Evolutionary conservation across 208 protist genomes (phyloP).

Genomic region (Trypanosoma avium): DNA sequence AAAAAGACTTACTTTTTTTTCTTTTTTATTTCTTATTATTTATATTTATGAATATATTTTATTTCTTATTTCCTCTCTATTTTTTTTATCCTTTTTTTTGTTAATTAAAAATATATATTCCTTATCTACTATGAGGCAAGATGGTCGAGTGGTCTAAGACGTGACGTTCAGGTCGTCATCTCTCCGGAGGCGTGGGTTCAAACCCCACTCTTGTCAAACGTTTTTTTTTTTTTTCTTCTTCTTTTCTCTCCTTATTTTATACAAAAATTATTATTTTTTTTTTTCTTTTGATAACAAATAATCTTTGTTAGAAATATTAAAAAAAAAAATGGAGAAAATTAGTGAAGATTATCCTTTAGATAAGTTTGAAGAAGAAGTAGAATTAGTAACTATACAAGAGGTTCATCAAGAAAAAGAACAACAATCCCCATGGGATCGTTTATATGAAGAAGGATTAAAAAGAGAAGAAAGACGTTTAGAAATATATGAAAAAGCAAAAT

Average conservation of each 20-base stretch:
- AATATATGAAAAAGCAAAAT: background rate
- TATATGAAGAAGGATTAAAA: slow-evolving; percentile 1
- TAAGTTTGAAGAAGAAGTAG: background rate
- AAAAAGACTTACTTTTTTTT: no score
- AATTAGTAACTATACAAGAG: background rate
- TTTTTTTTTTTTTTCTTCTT: background rate
- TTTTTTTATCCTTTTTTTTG: no score
- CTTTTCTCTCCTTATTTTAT: background rate
- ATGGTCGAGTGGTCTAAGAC: no score
- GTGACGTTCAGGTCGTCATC: no score
- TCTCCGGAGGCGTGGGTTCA: no score
- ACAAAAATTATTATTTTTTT: background rate
- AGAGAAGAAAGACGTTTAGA: background rate
- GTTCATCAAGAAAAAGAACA: background rate
- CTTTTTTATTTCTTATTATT: no score
- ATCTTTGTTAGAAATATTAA: background rate
- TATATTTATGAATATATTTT: no score
- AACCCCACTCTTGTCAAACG: no score
- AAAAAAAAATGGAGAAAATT: background rate
- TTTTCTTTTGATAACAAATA: background rate
- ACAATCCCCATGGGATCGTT: slow-evolving; percentile 4
- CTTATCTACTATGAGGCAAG: no score
- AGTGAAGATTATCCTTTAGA: background rate
- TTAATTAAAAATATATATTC: no score
- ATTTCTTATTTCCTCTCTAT: no score